A percentile compares a stretch with the other conserved stretches of the same genome.
Evolutionary conservation across 1,284 basidiomycete genomes (phyloP).

Genomic region (Butyriboletus appendiculatus): DNA sequence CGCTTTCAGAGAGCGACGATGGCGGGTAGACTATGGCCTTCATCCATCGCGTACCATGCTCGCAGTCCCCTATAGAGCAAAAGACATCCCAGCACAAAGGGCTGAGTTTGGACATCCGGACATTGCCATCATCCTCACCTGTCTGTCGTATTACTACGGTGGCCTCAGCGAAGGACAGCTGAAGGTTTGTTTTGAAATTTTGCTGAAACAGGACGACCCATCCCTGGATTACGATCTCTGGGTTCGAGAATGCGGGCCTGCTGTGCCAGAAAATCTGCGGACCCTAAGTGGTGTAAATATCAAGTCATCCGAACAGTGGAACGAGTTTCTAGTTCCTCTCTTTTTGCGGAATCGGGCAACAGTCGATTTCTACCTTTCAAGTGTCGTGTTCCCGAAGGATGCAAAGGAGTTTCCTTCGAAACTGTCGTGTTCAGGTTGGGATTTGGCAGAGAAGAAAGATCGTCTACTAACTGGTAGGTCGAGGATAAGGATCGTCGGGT

Average conservation of each 20-base stretch:
- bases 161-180: constrained; percentile 46
- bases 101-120: constrained; percentile 62
- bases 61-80: constrained; percentile 55
- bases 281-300: constrained; percentile 43
- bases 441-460: constrained; percentile 43
- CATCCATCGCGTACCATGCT: constrained; percentile 45
- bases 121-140: constrained; percentile 48
- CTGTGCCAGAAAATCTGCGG: constrained; percentile 34
- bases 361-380: constrained; percentile 51
- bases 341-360: constrained; percentile 42
- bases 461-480: constrained; percentile 28
- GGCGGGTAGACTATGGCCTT: constrained; percentile 56
- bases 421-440: constrained; percentile 53
- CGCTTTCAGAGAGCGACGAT: constrained; percentile 45
- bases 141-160: constrained; percentile 52
- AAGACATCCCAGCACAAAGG: constrained; percentile 48
- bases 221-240: constrained; percentile 45
- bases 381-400: constrained; percentile 22
- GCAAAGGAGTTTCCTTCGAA: constrained; percentile 52
- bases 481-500: neutral
- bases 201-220: constrained; percentile 48
- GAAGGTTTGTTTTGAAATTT: constrained; percentile 39
- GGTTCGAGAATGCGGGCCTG: constrained; percentile 26
- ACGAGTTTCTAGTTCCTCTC: constrained; percentile 32
- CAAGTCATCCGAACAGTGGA: constrained; percentile 41